These are phyloP conservation scores for Paracoccidioides brasiliensis DNA, from an alignment of 2,329 filamentous ascomycete species.

Conservation along the genomic window DNA sequence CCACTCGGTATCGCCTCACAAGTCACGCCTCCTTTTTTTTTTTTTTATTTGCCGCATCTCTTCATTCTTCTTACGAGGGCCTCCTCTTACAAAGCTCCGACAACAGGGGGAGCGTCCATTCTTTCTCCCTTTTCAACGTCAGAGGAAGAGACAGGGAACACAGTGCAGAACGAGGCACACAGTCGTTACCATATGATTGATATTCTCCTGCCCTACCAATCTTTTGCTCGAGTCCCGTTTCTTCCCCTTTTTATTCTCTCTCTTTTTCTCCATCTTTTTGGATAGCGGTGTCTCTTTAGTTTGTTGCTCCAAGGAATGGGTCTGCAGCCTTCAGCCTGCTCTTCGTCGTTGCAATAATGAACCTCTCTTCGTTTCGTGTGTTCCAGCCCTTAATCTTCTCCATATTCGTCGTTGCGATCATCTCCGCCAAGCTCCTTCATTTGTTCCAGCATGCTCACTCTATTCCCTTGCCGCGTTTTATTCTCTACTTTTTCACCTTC, in stretches of 20 bases:
- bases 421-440: conserved; percentile 18
- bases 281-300: neutral
- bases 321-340: neutral
- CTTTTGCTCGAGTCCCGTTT: neutral
- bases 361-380: conserved; percentile 12
- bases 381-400: conserved; percentile 18
- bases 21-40: too few species aligned
- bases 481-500: conserved; percentile 21
- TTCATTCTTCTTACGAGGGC: too few species aligned
- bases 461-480: conserved; percentile 12
- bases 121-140: too few species aligned
- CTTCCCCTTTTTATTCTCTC: neutral
- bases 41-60: too few species aligned
- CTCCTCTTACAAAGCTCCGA: too few species aligned
- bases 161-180: neutral
- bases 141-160: neutral
- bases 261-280: neutral
- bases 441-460: conserved; percentile 17
- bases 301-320: conserved; percentile 7
- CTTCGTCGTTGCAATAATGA: conserved; percentile 10
- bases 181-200: neutral
- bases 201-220: too few species aligned
- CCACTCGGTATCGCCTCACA: too few species aligned
- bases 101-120: too few species aligned
- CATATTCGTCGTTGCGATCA: conserved; percentile 15